Conservation (phyloP, 768 basidiomycete genomes). For the Dentipellis sp. region DNA sequence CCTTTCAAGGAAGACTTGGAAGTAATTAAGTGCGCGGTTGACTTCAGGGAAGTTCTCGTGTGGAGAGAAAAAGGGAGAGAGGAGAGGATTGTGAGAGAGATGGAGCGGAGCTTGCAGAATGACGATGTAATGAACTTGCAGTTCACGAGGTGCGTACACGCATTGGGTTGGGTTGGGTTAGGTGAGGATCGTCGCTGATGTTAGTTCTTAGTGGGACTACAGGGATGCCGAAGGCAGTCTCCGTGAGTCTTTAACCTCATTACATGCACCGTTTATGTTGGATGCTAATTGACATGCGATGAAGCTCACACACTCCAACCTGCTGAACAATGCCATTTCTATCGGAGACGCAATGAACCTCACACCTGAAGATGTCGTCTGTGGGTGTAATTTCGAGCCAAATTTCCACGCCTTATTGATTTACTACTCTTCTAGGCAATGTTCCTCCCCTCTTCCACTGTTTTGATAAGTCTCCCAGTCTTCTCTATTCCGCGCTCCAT, state of each 20-base stretch:
- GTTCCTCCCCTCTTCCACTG: constrained; percentile 82
- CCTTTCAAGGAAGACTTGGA: constrained; percentile 29
- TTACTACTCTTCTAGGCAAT: constrained; percentile 43
- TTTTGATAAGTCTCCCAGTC: constrained; percentile 58
- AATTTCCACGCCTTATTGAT: constrained; percentile 1
- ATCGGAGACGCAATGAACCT: constrained; percentile 68
- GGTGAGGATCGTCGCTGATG: too few relatives aligned
- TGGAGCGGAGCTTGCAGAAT: constrained; percentile 31
- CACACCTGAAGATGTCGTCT: constrained; percentile 55
- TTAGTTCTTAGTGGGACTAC: constrained; percentile 57
- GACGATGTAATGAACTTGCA: constrained; percentile 78
- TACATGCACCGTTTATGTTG: too few relatives aligned
- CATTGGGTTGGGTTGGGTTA: too few relatives aligned
- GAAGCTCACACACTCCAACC: constrained; percentile 69
- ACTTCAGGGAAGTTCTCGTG: constrained; percentile 64
- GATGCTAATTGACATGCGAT: not conserved
- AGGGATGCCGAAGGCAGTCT: constrained; percentile 75
- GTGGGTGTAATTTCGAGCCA: constrained; percentile 28
- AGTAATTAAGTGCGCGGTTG: constrained; percentile 42
- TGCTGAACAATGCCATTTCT: constrained; percentile 68
- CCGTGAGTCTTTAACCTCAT: constrained; percentile 49
- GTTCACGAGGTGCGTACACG: constrained; percentile 59
- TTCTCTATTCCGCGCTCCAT: not conserved
- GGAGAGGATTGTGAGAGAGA: constrained; percentile 31
- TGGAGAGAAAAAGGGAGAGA: constrained; percentile 53